Evolutionary conservation across 352 stramenopile species (phyloP).

Genomic region (Globisporangium paddicum): DNA sequence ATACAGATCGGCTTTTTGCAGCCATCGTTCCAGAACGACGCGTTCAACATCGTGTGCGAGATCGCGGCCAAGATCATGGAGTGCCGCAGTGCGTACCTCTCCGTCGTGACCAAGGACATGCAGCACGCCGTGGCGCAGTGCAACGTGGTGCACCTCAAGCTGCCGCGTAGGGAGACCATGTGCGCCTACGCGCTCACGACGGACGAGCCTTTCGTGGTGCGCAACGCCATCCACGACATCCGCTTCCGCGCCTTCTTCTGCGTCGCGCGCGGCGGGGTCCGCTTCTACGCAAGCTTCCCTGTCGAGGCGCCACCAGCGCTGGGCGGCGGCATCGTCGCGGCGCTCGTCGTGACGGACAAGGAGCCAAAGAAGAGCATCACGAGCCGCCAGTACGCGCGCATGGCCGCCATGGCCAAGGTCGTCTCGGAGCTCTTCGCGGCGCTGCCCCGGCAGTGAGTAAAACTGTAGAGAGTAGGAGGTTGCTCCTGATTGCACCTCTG

Average conservation of each 20-base stretch:
- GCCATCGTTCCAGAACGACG: slow-evolving; percentile 9
- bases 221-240: slow-evolving; percentile 26
- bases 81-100: slow-evolving; percentile 23
- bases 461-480: no score
- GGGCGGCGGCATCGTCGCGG: slow-evolving; percentile 25
- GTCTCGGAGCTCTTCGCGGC: slow-evolving; percentile 21
- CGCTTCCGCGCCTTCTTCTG: slow-evolving; percentile 36
- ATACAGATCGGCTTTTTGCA: slow-evolving; percentile 19
- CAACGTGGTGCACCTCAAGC: slow-evolving; percentile 24
- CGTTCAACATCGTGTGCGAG: slow-evolving; percentile 25
- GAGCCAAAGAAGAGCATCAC: slow-evolving; percentile 26
- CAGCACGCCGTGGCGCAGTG: slow-evolving; percentile 25
- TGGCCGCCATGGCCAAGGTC: slow-evolving; percentile 22
- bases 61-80: slow-evolving; percentile 32
- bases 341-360: slow-evolving; percentile 28
- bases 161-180: slow-evolving; percentile 26
- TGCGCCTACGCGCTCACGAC: slow-evolving; percentile 30
- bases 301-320: slow-evolving; percentile 21
- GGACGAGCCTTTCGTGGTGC: slow-evolving; percentile 28
- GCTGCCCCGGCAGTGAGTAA: slow-evolving; percentile 9
- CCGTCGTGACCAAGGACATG: slow-evolving; percentile 25
- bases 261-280: slow-evolving; percentile 21
- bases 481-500: no score
- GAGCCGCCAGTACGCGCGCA: slow-evolving; percentile 27
- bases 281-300: slow-evolving; percentile 35